Evolutionary conservation across 1,284 basidiomycete genomes (phyloP).

Genomic region (Phaffia rhodozyma): DNA sequence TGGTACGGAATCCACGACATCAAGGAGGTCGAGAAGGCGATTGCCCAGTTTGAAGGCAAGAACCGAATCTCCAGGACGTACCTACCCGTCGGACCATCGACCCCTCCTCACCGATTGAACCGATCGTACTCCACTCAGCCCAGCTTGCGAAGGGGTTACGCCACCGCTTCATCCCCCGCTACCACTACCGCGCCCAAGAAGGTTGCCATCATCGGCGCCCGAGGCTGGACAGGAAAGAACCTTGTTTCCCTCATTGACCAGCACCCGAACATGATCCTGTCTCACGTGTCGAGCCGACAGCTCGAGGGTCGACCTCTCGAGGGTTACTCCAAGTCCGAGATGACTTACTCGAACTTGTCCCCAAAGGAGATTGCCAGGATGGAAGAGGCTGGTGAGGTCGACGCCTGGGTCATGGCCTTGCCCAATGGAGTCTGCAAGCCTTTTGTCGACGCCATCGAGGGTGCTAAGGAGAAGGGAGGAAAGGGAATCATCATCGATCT

Average conservation of each 20-base stretch:
- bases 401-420: constrained; percentile 96
- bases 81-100: constrained; percentile 77
- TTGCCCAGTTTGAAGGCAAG: constrained; percentile 71
- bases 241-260: constrained; percentile 69
- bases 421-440: constrained; percentile 96
- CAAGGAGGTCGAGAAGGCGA: constrained; percentile 75
- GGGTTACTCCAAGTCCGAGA: constrained; percentile 65
- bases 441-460: constrained; percentile 91
- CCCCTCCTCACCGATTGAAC: constrained; percentile 46
- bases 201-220: constrained; percentile 88
- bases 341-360: constrained; percentile 71
- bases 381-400: constrained; percentile 76
- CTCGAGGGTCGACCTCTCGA: constrained; percentile 70
- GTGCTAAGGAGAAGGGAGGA: constrained; percentile 45
- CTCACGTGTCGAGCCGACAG: constrained; percentile 92
- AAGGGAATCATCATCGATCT: constrained; percentile 75
- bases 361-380: constrained; percentile 65
- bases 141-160: constrained; percentile 25
- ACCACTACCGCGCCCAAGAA: constrained; percentile 60
- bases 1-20: constrained; percentile 95
- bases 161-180: constrained; percentile 33
- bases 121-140: no score
- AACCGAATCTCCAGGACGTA: constrained; percentile 76
- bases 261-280: constrained; percentile 78
- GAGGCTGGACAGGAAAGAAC: constrained; percentile 90